These are phyloP conservation scores for Mycocentrospora acerina DNA, from an alignment of 2,329 filamentous ascomycete species.

Conservation along the genomic window DNA sequence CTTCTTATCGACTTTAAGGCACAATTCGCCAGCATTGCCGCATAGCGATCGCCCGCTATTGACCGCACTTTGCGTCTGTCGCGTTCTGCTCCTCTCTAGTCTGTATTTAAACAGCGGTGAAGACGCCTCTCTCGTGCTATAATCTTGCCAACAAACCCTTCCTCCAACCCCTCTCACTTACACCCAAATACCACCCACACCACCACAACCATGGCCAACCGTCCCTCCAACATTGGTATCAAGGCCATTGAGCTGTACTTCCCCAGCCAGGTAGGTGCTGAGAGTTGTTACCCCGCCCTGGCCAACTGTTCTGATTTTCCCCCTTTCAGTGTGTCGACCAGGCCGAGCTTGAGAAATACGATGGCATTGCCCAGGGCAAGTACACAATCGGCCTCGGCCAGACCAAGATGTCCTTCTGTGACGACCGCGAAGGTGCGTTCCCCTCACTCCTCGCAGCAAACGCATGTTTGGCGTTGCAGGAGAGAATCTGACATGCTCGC, in stretches of 20 bases:
- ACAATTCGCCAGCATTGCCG: constrained; percentile 31
- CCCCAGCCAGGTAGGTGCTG: constrained; percentile 50
- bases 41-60: constrained; percentile 35
- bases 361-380: constrained; percentile 55
- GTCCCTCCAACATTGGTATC: constrained; percentile 55
- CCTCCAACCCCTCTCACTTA: constrained; percentile 10
- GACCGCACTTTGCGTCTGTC: constrained; percentile 41
- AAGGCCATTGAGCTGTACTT: constrained; percentile 59
- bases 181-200: constrained; percentile 2
- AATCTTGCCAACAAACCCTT: constrained; percentile 14
- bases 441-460: background rate
- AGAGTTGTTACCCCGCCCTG: constrained; percentile 4
- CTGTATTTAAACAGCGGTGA: constrained; percentile 42
- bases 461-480: background rate
- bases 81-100: constrained; percentile 20
- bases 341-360: constrained; percentile 56
- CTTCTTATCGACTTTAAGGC: constrained; percentile 15
- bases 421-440: constrained; percentile 53
- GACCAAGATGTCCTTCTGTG: constrained; percentile 59
- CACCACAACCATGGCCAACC: constrained; percentile 44
- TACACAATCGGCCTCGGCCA: constrained; percentile 58
- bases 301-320: constrained; percentile 12
- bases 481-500: constrained; percentile 14
- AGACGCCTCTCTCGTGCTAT: constrained; percentile 20
- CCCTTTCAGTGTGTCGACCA: constrained; percentile 54